Evolutionary conservation across 495 filamentous ascomycete genomes (phyloP), one percentile per base, ranked within the genome.

Genomic region (Lasiosphaeria hispida): DNA sequence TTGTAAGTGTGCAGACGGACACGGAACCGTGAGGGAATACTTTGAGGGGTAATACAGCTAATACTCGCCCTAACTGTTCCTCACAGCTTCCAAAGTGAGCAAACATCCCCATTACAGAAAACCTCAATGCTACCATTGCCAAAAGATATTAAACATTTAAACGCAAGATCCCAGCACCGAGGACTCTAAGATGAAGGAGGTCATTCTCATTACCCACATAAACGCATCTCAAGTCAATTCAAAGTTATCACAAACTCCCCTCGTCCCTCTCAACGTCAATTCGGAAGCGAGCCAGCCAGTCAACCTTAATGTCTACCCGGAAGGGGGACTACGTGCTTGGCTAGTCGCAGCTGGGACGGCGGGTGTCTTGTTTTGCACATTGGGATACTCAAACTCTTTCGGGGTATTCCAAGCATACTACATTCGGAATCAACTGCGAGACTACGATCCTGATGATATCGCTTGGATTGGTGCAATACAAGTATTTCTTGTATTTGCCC

Each of bases 341-440:
- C 59, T 61, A 3, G 53, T 57, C 5, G 59, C 59, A 11, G 10
- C 10, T n/a, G 59, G 53, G 15, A 38, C 49, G 18, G 51, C 50
- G 10, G 55, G 33, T 30, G 44, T 55, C 42, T 67, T 73, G 49
- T 85, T 85, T 61, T 80, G 75, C 60, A 73, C 75, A 0, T 65
- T 84, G 6, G 85, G 85, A 1, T 85, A 83, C 63, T 53, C 81
- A 34, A 86, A 86, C 66, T 74, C 82, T 0, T 85, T 87, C 50
- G 85, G 84, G 3, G 34, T 57, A 11, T 88, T 87, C 56, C 69
- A 85, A 59, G 72, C 80, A 17, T 85, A 86, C 69, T 87, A 86
- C 63, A 53, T 74, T 14, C 37, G 73, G 80, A 42, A 75, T 87
- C 3, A 58, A 66, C 3, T 61, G 69, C 7, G 60, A 77, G 38